Percentiles rank a stretch among this genome's conserved stretches.
phyloP scores from a whole-genome alignment of 2,329 filamentous ascomycete species.

The Pochonia chlamydosporia region DNA sequence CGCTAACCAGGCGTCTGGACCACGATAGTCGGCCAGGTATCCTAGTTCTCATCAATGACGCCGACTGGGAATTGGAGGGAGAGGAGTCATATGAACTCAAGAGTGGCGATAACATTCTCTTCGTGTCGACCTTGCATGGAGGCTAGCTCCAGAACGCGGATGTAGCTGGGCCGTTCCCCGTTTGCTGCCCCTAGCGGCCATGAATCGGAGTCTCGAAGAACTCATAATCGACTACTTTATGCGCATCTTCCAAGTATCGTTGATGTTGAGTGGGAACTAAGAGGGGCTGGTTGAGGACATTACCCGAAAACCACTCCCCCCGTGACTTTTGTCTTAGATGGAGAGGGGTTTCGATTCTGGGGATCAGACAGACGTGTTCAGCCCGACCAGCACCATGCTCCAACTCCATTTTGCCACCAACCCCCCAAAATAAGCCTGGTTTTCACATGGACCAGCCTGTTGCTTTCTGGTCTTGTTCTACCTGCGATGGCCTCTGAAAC shows the following conservation, averaged over 20 bases:
- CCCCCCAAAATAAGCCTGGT: background rate
- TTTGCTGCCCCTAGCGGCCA: background rate
- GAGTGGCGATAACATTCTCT: slow-evolving; percentile 79
- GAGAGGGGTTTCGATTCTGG: background rate
- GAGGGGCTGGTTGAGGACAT: background rate
- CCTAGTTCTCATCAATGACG: slow-evolving; percentile 93
- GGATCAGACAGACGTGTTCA: background rate
- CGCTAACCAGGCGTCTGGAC: slow-evolving; percentile 14
- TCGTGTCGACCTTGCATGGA: slow-evolving; percentile 93
- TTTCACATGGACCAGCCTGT: background rate
- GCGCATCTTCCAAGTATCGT: too few species aligned
- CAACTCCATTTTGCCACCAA: background rate
- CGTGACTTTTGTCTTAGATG: background rate
- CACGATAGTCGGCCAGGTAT: slow-evolving; percentile 78
- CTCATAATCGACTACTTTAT: background rate
- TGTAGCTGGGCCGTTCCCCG: background rate
- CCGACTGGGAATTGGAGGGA: slow-evolving; percentile 96
- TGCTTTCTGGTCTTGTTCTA: background rate
- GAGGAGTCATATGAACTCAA: slow-evolving; percentile 86
- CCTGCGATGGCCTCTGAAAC: background rate
- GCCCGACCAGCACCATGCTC: background rate
- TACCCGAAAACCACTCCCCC: background rate
- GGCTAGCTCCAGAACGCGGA: slow-evolving; percentile 47
- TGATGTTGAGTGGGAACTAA: background rate
- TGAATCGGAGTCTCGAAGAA: background rate